These are phyloP conservation scores for Plasmodium adleri DNA, from an alignment of 169 alveolate species.

Conservation along the genomic window DNA sequence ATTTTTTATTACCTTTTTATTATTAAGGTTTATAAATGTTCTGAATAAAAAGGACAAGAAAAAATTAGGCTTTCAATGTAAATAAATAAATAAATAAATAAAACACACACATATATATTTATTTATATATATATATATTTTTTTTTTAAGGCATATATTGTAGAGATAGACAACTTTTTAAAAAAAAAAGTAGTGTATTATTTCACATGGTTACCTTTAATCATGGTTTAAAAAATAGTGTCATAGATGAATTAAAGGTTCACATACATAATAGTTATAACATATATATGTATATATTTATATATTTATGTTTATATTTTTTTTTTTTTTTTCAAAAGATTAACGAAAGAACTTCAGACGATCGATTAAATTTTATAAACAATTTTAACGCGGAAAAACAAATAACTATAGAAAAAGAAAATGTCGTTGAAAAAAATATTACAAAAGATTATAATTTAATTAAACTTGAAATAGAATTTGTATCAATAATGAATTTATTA, in stretches of 20 bases:
- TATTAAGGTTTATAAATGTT: slow-evolving; percentile 63
- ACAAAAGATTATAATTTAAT: slow-evolving; percentile 33
- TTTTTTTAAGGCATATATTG: slow-evolving; percentile 55
- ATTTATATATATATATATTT: slow-evolving; percentile 6
- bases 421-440: slow-evolving; percentile 18
- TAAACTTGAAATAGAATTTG: slow-evolving; percentile 73
- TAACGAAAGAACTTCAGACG: slow-evolving; percentile 39
- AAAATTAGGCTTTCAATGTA: slow-evolving; percentile 65
- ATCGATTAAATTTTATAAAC: slow-evolving; percentile 52
- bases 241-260: slow-evolving; percentile 64
- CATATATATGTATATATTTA: slow-evolving; percentile 3
- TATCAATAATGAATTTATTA: slow-evolving; percentile 55
- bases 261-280: neutral
- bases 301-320: neutral
- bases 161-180: slow-evolving; percentile 62
- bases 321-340: slow-evolving; percentile 21
- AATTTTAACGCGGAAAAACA: slow-evolving; percentile 43
- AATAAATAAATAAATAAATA: slow-evolving; percentile 6
- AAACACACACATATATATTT: neutral
- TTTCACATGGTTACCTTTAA: slow-evolving; percentile 67
- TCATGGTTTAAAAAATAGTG: slow-evolving; percentile 62
- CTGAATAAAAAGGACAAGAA: slow-evolving; percentile 60
- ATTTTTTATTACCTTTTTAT: neutral
- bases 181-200: slow-evolving; percentile 58
- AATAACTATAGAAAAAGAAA: slow-evolving; percentile 19